Evolutionary conservation across 148 eudicot genomes (phyloP), one percentile per base, ranked within the genome.

Genomic region (Rhododendron ferrugineum): DNA sequence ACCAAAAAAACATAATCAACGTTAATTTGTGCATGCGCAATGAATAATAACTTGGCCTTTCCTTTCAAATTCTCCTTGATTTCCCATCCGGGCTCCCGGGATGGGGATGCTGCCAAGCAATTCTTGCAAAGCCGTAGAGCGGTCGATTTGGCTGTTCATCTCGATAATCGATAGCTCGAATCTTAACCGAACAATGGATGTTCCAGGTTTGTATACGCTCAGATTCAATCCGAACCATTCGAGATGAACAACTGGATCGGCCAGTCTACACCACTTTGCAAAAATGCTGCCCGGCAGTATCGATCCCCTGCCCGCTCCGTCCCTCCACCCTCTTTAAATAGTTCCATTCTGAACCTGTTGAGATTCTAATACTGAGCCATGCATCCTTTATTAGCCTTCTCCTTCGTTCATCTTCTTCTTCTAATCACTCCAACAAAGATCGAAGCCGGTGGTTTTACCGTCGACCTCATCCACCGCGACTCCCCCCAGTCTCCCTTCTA

Each of bases 401-500:
- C 15, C 32, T 66, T 66, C 15, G 13, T 66, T 26, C 34, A 26
- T 26, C 73, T 66, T 26, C 66, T 60, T 1, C 73, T 66, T 10
- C 73, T n/a, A 26, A 28, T 62, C 7, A 8, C 74, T 28, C 74
- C 74, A 11, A 30, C 74, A 11, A 68, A 68, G 11, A 26, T 32
- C 6, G 74, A 68, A 68, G n/a, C 83, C 9, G 47, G 46, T 37
- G 89, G 88, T n/a, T 79, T 89, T 50, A 85, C 86, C 2, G 16
- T 85, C 2, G 88, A 86, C 74, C 82, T 91, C 2, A 88, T 88
- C 40, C 90, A 89, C 76, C 90, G 89, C 0, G 86, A 86, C 74
- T 91, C 93, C 5, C 91, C 88, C 23, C 52, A 0, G 6, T 91
- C 91, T 14, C 93, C 93, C 1, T 83, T 70, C 30, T 87, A 90